Base-by-base conservation (phyloP, 1,139 yeast genomes). In the Suhomyces bribrorum region DNA sequence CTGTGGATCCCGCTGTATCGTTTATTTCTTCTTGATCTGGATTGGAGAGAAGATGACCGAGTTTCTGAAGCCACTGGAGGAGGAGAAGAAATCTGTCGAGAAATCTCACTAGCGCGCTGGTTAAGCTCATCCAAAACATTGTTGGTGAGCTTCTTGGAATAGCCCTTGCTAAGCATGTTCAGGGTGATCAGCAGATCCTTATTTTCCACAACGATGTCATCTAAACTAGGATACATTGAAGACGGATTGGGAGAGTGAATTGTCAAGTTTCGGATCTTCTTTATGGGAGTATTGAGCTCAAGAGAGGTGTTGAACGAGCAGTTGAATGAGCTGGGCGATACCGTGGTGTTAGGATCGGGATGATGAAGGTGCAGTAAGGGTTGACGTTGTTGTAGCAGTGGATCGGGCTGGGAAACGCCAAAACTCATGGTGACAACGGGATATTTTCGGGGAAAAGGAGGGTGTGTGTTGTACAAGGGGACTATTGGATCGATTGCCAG, bases 61-160 rank as follows among this genome's bases (percentile, higher is more conserved):
- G 31, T 7, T n/a, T 35, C 43, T 5, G 33, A 23, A 5, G 42
- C 34, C 13, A 34, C 23, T 5, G 31, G 31, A 3, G 45, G 38
- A 1, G 49, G 43, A 2, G 50, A 52, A 36, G 37, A 51, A 36
- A 48, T 48, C 34, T 37, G 49, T 27, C 47, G 49, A 29, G 62
- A 56, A 23, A 64, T 61, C 41, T 63, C 64, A 22, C 45, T 52
- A 14, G 73, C 72, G 26, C 74, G 50, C 29, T 46, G 41, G 41
- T 69, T 69, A 47, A 72, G 57, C 44, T 72, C 76, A n/a, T 56
- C 53, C 26, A 72, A 52, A 8, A 72, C 76, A 32, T 66, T 68
- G 41, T 61, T 61, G 37, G 75, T 67, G 31, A 72, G 51, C 32
- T 61, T 64, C 43, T 64, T 62, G 6, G 74, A 67, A 49, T 69